Conservation (phyloP, 139 green algal genomes). For the Nannochloris sp. region DNA sequence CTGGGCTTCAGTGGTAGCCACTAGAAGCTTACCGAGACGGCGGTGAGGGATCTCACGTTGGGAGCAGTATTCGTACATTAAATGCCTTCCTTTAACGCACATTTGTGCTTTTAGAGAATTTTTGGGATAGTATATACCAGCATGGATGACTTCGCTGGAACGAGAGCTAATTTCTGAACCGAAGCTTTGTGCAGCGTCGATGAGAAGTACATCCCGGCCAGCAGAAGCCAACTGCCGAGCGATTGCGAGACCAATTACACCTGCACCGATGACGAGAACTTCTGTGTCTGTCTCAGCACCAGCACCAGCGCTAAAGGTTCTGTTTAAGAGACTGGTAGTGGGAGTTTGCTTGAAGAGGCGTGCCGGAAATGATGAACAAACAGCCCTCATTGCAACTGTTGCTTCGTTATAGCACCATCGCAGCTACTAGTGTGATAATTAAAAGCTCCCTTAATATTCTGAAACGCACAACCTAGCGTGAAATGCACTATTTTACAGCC, state of each 20-base stretch:
- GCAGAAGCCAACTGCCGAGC: slow-evolving; percentile 48
- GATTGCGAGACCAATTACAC: slow-evolving; percentile 71
- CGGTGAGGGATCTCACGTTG: slow-evolving; percentile 40
- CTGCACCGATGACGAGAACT: slow-evolving; percentile 38
- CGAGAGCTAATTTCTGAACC: slow-evolving; percentile 61
- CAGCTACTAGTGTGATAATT: too few relatives aligned
- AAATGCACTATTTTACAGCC: too few relatives aligned
- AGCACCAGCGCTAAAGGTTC: too few relatives aligned
- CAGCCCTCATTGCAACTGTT: too few relatives aligned
- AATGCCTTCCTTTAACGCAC: slow-evolving; percentile 62
- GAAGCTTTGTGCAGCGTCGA: slow-evolving; percentile 45
- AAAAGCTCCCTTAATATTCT: too few relatives aligned
- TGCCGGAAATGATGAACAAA: too few relatives aligned
- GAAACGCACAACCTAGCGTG: too few relatives aligned
- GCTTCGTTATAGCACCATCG: too few relatives aligned
- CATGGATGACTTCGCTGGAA: slow-evolving; percentile 46
- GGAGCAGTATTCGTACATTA: slow-evolving; percentile 51
- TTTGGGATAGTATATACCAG: slow-evolving; percentile 77
- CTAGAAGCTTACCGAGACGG: slow-evolving; percentile 69
- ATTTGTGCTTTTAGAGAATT: slow-evolving; percentile 68
- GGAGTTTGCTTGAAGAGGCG: too few relatives aligned
- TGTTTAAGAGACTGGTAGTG: too few relatives aligned
- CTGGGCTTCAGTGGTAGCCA: slow-evolving; percentile 45
- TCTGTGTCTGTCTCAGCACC: slow-evolving; percentile 1
- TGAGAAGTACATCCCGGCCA: slow-evolving; percentile 47